A percentile compares a stretch with the other conserved stretches of the same genome.
These are phyloP conservation scores for Delphinella strobiligena DNA, from an alignment of 2,329 filamentous ascomycete species.

Conservation along the genomic window DNA sequence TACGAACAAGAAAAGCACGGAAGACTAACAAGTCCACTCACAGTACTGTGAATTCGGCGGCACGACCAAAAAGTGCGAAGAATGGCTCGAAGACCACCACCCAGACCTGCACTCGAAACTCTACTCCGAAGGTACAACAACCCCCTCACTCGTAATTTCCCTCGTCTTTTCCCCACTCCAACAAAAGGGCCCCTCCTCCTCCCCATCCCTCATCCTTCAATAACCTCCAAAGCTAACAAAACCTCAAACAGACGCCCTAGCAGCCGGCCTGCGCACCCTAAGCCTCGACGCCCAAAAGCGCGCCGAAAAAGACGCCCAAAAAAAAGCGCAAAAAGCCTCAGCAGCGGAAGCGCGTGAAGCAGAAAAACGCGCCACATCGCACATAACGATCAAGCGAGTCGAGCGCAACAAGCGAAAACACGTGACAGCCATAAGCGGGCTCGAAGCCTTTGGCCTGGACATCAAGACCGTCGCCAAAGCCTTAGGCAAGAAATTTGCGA, in stretches of 20 bases:
- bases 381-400: slow-evolving; percentile 87
- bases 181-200: neutral
- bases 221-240: no score
- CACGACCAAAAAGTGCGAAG: slow-evolving; percentile 90
- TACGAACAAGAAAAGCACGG: neutral
- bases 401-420: slow-evolving; percentile 97
- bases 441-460: slow-evolving; percentile 84
- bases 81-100: slow-evolving; percentile 76
- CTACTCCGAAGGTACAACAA: slow-evolving; percentile 66
- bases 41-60: slow-evolving; percentile 99
- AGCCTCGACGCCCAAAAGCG: slow-evolving; percentile 88
- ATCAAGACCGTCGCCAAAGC: slow-evolving; percentile 89
- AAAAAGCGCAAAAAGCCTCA: slow-evolving; percentile 91
- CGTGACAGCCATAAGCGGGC: slow-evolving; percentile 80
- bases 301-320: slow-evolving; percentile 88
- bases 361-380: slow-evolving; percentile 69
- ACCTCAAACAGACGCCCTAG: slow-evolving; percentile 49
- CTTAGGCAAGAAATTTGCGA: slow-evolving; percentile 97
- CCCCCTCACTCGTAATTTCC: no score
- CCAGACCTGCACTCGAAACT: slow-evolving; percentile 62
- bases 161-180: neutral
- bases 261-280: slow-evolving; percentile 72
- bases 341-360: slow-evolving; percentile 73
- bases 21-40: slow-evolving; percentile 7
- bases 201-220: no score